Base-by-base conservation (phyloP, 352 stramenopile genomes). In the Hyaloperonospora brassicae region DNA sequence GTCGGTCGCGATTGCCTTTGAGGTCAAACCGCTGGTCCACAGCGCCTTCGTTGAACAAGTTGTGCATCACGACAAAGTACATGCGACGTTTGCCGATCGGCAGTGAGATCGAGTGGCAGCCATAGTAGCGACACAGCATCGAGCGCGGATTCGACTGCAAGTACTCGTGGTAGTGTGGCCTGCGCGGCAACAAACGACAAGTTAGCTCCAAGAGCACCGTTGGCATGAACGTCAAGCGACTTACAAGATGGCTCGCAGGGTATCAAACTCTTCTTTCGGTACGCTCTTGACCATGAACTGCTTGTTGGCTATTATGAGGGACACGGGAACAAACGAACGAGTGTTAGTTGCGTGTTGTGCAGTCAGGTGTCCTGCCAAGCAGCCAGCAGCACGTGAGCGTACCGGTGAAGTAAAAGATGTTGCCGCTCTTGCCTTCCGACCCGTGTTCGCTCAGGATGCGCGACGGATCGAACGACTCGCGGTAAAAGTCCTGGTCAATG, bases 1-100 rank as follows among this genome's bases (percentile, higher is more conserved):
- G 78, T 9, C 77, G 66, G 50, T 93, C 83, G 5, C 73, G 73
- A 50, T 93, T 93, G 24, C 83, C 83, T 45, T 93, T 93, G 24
- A 93, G 63, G 36, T 93, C 83, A 40, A 88, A 93, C 0, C 80
- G 73, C 56, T 89, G 78, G 52, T 91, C 68, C n/a, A 90, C 78
- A 2, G 78, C 67, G 0, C 80, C 80, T 49, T 87, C 76, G 36
- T 86, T 79, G 52, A 93, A 93, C 4, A 93, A 64, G 44, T 93
- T 93, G 23, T 90, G 80, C 83, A 93, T 93, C 50, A 93, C 80
- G 11, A 93, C 83, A 47, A 93, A 93, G 61, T 89, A 91, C 83
- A 93, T 93, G 13, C 83, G 73, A 14, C 83, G 76, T 43, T 72
- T 91, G 46, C 83, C 83, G 14, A 93, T 86, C 12, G 83, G 83